phyloP scores from a whole-genome alignment of 2,329 filamentous ascomycete genomes.

The Pseudovirgaria hyperparasitica region DNA sequence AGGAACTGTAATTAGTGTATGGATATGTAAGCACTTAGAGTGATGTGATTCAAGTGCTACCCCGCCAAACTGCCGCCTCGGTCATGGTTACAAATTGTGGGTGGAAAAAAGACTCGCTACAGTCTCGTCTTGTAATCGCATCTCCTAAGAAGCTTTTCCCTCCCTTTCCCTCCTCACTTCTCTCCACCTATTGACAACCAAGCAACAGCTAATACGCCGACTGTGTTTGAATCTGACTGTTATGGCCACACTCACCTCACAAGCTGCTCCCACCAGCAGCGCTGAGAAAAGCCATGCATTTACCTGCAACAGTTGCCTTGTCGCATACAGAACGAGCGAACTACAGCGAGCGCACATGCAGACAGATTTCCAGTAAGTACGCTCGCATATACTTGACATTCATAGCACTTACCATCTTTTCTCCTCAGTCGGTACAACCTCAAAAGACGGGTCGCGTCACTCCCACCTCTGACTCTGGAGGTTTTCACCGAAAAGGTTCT shows the following conservation, averaged over 20 bases:
- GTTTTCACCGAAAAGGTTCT: conserved; percentile 93
- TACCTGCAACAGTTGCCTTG: conserved; percentile 96
- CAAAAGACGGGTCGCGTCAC: conserved; percentile 80
- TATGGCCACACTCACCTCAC: conserved; percentile 18
- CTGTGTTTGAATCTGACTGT: no score
- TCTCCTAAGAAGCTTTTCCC: no score
- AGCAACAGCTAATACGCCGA: no score
- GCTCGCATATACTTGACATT: conserved; percentile 1
- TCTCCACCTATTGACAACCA: conserved; percentile 1
- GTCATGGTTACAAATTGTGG: no score
- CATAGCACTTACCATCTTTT: neutral
- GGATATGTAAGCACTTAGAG: no score
- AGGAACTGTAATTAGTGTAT: no score
- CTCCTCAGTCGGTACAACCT: conserved; percentile 75
- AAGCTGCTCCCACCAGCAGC: conserved; percentile 20
- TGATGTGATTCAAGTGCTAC: no score
- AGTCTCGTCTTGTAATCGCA: conserved; percentile 4
- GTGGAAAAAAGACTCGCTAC: no score
- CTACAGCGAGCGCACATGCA: conserved; percentile 94
- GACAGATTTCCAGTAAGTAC: conserved; percentile 89
- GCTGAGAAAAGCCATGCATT: conserved; percentile 55
- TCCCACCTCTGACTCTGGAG: conserved; percentile 84
- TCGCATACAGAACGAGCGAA: conserved; percentile 89
- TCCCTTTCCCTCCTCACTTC: conserved; percentile 1
- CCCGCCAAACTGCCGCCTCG: no score